A percentile compares a stretch with the other conserved stretches of the same genome.
These are phyloP conservation scores for Ophiobolus disseminans DNA, from an alignment of 2,329 filamentous ascomycete genomes.

Conservation along the genomic window DNA sequence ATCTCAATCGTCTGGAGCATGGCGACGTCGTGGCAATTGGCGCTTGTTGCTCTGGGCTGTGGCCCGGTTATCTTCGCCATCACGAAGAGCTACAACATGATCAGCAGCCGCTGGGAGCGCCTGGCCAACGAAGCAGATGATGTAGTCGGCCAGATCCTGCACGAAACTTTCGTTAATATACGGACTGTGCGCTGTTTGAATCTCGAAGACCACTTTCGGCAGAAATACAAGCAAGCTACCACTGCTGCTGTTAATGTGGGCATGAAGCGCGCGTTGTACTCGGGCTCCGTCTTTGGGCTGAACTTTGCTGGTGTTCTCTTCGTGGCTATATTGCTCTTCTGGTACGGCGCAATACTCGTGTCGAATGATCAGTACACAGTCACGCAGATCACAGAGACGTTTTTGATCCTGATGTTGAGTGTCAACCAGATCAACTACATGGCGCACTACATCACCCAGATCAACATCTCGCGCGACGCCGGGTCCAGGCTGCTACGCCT, in stretches of 20 bases:
- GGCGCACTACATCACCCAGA: constrained; percentile 78
- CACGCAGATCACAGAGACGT: constrained; percentile 71
- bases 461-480: constrained; percentile 75
- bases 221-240: constrained; percentile 65
- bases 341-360: constrained; percentile 75
- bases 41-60: constrained; percentile 74
- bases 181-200: constrained; percentile 78
- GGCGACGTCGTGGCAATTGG: constrained; percentile 77
- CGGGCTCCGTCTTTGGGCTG: constrained; percentile 77
- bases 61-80: constrained; percentile 71
- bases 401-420: constrained; percentile 84
- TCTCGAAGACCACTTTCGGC: constrained; percentile 73
- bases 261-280: constrained; percentile 68
- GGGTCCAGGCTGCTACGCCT: constrained; percentile 76
- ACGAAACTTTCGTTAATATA: constrained; percentile 80
- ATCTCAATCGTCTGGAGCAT: constrained; percentile 79
- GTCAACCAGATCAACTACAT: constrained; percentile 75
- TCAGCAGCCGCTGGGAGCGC: constrained; percentile 75
- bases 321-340: constrained; percentile 81
- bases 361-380: constrained; percentile 59
- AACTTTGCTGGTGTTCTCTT: constrained; percentile 76
- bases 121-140: constrained; percentile 70
- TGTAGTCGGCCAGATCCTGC: constrained; percentile 67
- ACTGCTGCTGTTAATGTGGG: constrained; percentile 66
- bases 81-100: constrained; percentile 68